Evolutionary conservation across 2,329 filamentous ascomycete genomes (phyloP).

Genomic region (Penicillium brevicompactum): DNA sequence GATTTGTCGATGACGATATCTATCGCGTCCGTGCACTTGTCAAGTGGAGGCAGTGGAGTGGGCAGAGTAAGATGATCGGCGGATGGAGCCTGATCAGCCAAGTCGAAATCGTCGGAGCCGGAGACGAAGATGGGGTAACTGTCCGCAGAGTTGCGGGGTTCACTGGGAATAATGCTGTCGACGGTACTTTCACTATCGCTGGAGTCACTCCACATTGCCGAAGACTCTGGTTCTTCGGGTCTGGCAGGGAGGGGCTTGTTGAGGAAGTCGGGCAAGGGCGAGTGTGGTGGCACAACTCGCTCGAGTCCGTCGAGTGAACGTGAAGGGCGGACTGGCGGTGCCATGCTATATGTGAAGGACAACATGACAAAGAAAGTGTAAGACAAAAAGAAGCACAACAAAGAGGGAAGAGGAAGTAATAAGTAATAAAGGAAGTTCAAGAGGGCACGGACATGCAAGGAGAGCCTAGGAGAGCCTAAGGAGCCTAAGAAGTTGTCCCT

Average conservation of each 20-base stretch:
- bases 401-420: neutral
- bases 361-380: slow-evolving; percentile 20
- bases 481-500: too few species aligned
- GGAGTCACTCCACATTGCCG: slow-evolving; percentile 31
- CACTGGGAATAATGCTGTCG: slow-evolving; percentile 27
- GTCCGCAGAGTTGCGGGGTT: slow-evolving; percentile 29
- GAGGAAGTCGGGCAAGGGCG: slow-evolving; percentile 20
- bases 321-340: slow-evolving; percentile 37
- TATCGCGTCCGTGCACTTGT: slow-evolving; percentile 17
- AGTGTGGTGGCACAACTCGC: slow-evolving; percentile 35
- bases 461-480: neutral
- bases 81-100: slow-evolving; percentile 26
- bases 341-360: slow-evolving; percentile 22
- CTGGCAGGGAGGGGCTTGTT: slow-evolving; percentile 36
- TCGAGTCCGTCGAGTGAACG: slow-evolving; percentile 42
- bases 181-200: slow-evolving; percentile 27
- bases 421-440: neutral
- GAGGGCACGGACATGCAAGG: neutral
- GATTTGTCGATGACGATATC: slow-evolving; percentile 17
- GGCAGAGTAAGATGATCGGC: slow-evolving; percentile 16
- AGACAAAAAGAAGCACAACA: slow-evolving; percentile 3
- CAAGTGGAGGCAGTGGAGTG: slow-evolving; percentile 13
- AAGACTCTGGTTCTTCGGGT: slow-evolving; percentile 24
- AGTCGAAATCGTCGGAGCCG: slow-evolving; percentile 30
- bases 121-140: slow-evolving; percentile 37